Evolutionary conservation across 768 basidiomycete genomes (phyloP), one percentile per base, ranked within the genome.

Genomic region (Mycena kentingensis): DNA sequence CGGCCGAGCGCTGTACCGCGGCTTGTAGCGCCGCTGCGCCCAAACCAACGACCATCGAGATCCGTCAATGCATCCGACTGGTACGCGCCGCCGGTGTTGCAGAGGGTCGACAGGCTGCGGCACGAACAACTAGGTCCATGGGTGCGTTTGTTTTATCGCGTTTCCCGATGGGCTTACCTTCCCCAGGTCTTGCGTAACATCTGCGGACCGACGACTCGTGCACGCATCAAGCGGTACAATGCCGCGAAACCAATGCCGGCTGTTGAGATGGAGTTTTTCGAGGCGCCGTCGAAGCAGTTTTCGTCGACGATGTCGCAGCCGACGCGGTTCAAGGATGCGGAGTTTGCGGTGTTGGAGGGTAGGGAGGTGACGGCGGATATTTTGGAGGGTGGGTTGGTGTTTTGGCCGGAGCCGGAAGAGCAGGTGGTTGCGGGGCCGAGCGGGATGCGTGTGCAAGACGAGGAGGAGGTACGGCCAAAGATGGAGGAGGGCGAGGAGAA

Each of bases 1-100:
- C 76, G 72, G 63, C 65, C 69, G 31, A 15, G 64, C 64, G 10
- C 21, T 5, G 22, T 19, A 7, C 41, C 41, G 25, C 41, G 13
- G n/a, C 5, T 7, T 25, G 24, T 42, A 7, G 10, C 25, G 22
- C 19, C 22, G 21, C 22, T 24, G 41, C 41, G 10, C 12, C 11
- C 24, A n/a, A 32, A 32, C 31, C 22, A 6, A 26, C 78, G 37
- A 82, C 84, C 3, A 63, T 57, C 8, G 60, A 51, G 13, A 61
- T 84, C 32, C 84, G 84, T 26, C 70, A 79, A 6, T 83, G 84
- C 62, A 71, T 77, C 58, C 62, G 79, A 24, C 72, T 77, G 50
- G 69, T 79, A 11, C 67, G 72, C 52, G 70, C 66, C 15, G 72
- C 85, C 5, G 57, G 63, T 7, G 76, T 73, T 46, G 68, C 77